Base-by-base conservation (phyloP, 2,329 filamentous ascomycete genomes). In the Huntiella moniliformis region DNA sequence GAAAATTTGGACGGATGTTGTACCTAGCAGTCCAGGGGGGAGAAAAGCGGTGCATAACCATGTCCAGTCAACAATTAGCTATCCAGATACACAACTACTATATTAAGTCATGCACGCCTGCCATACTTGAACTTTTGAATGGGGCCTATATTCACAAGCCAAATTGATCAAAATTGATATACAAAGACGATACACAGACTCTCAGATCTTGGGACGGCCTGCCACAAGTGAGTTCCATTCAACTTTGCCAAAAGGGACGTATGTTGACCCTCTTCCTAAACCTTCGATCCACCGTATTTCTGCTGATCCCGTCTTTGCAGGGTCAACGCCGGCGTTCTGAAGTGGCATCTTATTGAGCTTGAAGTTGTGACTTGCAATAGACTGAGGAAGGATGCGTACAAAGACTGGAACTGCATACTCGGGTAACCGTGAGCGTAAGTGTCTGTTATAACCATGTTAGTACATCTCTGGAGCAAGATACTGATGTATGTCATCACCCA, bases 351-450 rank as follows among this genome's bases (percentile, higher is more conserved):
- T 87, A 56, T 84, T 82, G 60, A 85, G 81, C 62, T 87, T 87
- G 57, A 84, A 80, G 54, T 85, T 87, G 56, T 82, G 77, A 54
- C 75, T 79, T 4, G 77, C 71, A 18, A 67, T 72, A 47, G 70
- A 66, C 33, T 63, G 63, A 37, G 68, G 61, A 16, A 81, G 67
- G 22, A 82, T 60, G 1, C 81, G 66, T 13, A 83, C 59, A 61
- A 87, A 87, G 2, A 85, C 61, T 0, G 82, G 82, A 1, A 87
- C 79, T 0, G 82, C 82, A 54, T 86, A 87, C 51, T 68, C 70
- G 0, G 82, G 82, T 16, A 87, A 63, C 43, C 73, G 66, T 11
- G 66, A 64, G 5, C 71, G 67, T 2, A 68, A 66, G 54, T 79
- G 70, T 50, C 64, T 66, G 41, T 11, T 48, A 32, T 28, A 31